Conservation (phyloP, 768 basidiomycete species). For the Boletellus emodensis region DNA sequence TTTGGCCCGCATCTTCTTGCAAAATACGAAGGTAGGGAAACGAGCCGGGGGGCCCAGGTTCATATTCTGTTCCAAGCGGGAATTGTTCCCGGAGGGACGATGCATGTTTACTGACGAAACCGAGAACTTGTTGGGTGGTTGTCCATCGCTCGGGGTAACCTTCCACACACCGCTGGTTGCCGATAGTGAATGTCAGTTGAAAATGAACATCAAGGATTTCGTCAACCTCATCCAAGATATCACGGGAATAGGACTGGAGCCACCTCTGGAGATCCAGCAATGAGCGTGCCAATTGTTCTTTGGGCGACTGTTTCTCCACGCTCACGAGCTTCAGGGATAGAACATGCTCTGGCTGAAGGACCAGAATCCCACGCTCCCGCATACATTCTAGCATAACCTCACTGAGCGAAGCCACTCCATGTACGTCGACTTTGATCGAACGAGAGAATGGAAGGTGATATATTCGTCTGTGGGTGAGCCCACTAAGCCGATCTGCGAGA, state of each 20-base stretch:
- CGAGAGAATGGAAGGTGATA: conserved; percentile 52
- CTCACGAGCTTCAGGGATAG: conserved; percentile 48
- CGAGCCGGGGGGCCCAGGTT: background rate
- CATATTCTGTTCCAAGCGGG: conserved; percentile 10
- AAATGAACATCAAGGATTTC: conserved; percentile 34
- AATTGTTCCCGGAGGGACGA: conserved; percentile 1
- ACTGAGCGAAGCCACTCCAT: conserved; percentile 24
- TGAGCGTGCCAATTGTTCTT: background rate
- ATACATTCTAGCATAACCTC: conserved; percentile 38
- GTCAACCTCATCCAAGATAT: conserved; percentile 32
- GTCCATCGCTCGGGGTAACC: conserved; percentile 35
- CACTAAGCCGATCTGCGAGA: conserved; percentile 41
- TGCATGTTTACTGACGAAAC: conserved; percentile 20
- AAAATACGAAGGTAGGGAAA: conserved; percentile 15
- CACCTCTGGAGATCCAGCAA: conserved; percentile 29
- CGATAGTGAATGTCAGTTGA: conserved; percentile 38
- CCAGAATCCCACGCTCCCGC: conserved; percentile 38
- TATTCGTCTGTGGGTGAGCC: conserved; percentile 44
- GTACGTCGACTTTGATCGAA: conserved; percentile 21
- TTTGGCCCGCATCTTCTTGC: background rate
- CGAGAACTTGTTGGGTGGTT: conserved; percentile 29
- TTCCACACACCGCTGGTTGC: conserved; percentile 26
- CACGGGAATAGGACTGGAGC: conserved; percentile 24
- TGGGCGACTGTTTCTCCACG: conserved; percentile 33
- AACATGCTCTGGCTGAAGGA: conserved; percentile 52